Evolutionary conservation across 441 rosid genomes (phyloP), one percentile per base, ranked within the genome.

Genomic region (Erodium texanum): DNA sequence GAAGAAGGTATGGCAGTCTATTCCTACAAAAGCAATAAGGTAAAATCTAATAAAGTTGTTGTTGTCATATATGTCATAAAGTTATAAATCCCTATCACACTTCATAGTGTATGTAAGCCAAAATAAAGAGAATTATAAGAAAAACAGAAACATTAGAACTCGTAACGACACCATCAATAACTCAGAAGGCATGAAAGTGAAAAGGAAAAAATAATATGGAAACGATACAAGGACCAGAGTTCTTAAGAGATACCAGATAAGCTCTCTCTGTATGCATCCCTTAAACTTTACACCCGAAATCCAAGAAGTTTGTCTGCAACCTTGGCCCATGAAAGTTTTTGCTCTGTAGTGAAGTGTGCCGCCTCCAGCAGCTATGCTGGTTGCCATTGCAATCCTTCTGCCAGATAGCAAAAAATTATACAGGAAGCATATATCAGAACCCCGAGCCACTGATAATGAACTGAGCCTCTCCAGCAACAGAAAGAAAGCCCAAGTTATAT

Each of bases 171-270:
- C 24, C 12, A 22, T 32, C 36, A 32, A 32, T 34, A 19, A 22
- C 12, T 68, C 24, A 19, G 5, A 38, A 22, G 7, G 66, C n/a
- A 23, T 2, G 43, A 24, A 41, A 29, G 4, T 62, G 50, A 69
- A 32, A 32, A 32, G 36, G 36, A 32, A 32, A 32, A 5, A 64
- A 68, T 58, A 68, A 9, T 1, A 10, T 22, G 15, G n/a, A 73
- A 50, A 43, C 34, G 16, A 69, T 63, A 38, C 43, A 4, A 10
- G 10, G 54, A 38, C 6, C 24, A 54, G 64, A 64, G 54, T 32
- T 69, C 24, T 18, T 18, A 70, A 20, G 62, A 70, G 68, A 69
- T 84, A 90, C 97, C 97, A 84, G 68, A 88, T 82, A 32, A 80
- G 76, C 9, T 86, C 83, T 71, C 80, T 82, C 71, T 81, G 82